These are phyloP conservation scores for Physcomitrellopsis africana DNA, from an alignment of 225 moss, liverwort and hornwort species.

Conservation along the genomic window DNA sequence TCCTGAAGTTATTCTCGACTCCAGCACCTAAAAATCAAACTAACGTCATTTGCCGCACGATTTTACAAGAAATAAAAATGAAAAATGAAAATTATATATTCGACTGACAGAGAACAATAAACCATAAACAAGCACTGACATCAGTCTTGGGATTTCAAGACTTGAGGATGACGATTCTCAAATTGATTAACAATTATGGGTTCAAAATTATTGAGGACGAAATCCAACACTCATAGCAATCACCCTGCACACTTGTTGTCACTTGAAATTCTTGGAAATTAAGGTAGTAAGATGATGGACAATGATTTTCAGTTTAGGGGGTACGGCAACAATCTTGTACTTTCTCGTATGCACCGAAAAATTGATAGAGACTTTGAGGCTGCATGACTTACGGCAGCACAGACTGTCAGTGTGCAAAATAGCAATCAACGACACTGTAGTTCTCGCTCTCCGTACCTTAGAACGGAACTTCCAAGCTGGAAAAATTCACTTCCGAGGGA, in stretches of 20 bases:
- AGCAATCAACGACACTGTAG: conserved; percentile 47
- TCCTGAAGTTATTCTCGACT: conserved; percentile 61
- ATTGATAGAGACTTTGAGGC: not conserved
- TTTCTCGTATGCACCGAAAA: not conserved
- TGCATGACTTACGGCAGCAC: conserved; percentile 63
- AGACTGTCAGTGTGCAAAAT: conserved; percentile 54
- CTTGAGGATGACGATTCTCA: no score
- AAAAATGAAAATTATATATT: no score
- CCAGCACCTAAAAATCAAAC: conserved; percentile 41
- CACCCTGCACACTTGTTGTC: no score
- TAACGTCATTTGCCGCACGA: not conserved
- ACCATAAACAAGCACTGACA: not conserved
- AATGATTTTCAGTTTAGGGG: not conserved
- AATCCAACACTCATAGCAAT: no score
- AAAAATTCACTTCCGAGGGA: not conserved
- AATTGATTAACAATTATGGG: no score
- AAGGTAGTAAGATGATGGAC: not conserved
- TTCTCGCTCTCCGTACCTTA: conserved; percentile 16
- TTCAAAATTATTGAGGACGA: no score
- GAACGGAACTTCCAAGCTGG: not conserved
- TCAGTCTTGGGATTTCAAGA: no score
- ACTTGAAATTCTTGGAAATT: no score
- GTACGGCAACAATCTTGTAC: not conserved
- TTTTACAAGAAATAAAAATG: not conserved
- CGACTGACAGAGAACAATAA: no score